phyloP scores from a whole-genome alignment of 2,329 filamentous ascomycete genomes.

The Aspergillus transmontanensis region DNA sequence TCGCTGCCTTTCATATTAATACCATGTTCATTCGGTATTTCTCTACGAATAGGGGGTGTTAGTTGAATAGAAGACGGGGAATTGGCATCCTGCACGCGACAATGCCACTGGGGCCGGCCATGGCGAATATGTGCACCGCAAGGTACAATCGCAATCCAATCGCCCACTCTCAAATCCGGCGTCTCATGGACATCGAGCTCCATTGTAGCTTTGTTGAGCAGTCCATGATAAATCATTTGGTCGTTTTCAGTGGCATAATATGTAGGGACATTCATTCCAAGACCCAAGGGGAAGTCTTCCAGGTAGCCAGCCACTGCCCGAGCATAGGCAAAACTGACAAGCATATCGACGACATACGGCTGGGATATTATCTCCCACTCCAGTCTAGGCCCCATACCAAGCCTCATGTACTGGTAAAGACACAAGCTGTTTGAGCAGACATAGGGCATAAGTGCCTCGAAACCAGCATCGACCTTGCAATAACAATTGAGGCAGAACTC shows the following conservation, averaged over 20 bases:
- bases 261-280: constrained; percentile 56
- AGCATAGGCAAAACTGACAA: constrained; percentile 78
- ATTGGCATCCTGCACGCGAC: constrained; percentile 51
- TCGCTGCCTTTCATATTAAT: not conserved
- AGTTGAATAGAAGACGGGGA: constrained; percentile 50
- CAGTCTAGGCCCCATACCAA: constrained; percentile 83
- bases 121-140: not conserved
- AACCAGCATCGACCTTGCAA: constrained; percentile 62
- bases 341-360: constrained; percentile 79
- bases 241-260: not conserved
- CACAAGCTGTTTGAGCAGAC: constrained; percentile 78
- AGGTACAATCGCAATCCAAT: constrained; percentile 54
- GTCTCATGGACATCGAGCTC: constrained; percentile 45
- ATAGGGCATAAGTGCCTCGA: constrained; percentile 60
- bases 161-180: constrained; percentile 47
- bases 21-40: not conserved
- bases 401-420: constrained; percentile 81
- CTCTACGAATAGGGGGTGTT: constrained; percentile 24
- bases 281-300: constrained; percentile 59
- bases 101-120: constrained; percentile 40
- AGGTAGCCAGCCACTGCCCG: constrained; percentile 50
- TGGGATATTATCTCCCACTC: constrained; percentile 81
- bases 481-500: constrained; percentile 89
- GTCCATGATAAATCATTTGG: not conserved
- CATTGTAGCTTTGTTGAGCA: constrained; percentile 25